Evolutionary conservation across 2,329 filamentous ascomycete species (phyloP), one percentile per base, ranked within the genome.

Genomic region (Verticillium nubilum): DNA sequence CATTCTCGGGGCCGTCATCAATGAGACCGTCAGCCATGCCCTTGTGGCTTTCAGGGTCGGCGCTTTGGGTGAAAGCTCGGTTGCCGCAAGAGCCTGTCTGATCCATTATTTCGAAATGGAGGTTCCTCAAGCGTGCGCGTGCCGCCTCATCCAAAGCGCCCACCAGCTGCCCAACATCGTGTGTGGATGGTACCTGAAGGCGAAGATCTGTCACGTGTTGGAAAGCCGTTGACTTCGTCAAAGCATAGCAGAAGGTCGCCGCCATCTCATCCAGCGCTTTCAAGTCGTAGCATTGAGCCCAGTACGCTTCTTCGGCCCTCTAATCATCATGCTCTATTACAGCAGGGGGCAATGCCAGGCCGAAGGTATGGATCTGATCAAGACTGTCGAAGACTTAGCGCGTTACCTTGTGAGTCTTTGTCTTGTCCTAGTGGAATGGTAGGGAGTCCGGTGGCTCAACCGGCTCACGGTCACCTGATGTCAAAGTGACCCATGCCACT

Each of bases 221-320:
- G 5, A 60, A 31, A 13, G 35, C 52, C 4, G n/a, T 10, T 7
- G 56, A 25, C 13, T 53, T 54, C 4, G 15, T 37, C 17, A 60
- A 53, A 1, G 56, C 59, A 19, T 58, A 28, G 6, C 42, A 35
- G 3, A 59, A 17, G 17, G 57, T 53, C 1, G 27, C 5, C 23
- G 59, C 31, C 17, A 56, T 19, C 5, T 61, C 42, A 13, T 35
- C 23, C 13, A 61, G 15, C 10, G 53, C 57, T 27, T 50, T 31
- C 57, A 56, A 53, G 5, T 59, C 59, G 17, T 61, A 61, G 33
- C 59, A 61, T 12, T 61, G n/a, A 10, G 53, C 57, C 29, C 10
- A 31, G 1, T 53, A 25, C 7, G 53, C 31, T 3, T 19, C 4
- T 7, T 31, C 7, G 47, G 29, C 56, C 2, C 4, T 12, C 10